Conservation (phyloP, 2,329 filamentous ascomycete genomes). For the Nothophaeocryptopus gaeumannii region DNA sequence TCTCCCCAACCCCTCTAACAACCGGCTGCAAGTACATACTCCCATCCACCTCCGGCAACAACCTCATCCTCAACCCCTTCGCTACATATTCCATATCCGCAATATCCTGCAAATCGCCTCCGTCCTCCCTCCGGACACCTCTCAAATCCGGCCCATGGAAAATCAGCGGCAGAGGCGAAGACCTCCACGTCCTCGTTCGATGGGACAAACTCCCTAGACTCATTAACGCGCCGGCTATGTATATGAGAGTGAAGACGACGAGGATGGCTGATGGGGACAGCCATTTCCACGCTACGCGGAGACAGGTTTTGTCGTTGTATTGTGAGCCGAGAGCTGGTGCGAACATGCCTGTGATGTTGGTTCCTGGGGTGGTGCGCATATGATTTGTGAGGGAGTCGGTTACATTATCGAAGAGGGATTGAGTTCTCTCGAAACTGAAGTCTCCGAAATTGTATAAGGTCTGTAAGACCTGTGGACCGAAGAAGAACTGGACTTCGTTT, state of each 20-base stretch:
- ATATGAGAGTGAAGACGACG: conserved; percentile 1
- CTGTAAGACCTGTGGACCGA: conserved; percentile 3
- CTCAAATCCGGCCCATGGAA: conserved; percentile 2
- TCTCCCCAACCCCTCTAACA: too few species aligned
- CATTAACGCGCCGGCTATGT: neutral
- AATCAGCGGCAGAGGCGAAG: conserved; percentile 6
- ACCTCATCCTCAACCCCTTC: neutral
- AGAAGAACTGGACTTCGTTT: neutral
- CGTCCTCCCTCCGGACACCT: neutral
- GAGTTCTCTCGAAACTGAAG: neutral
- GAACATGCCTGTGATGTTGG: neutral
- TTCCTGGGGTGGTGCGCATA: neutral
- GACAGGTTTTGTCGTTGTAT: conserved; percentile 1
- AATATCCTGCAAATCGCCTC: neutral
- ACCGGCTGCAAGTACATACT: too few species aligned
- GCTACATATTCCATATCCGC: neutral
- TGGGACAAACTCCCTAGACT: neutral
- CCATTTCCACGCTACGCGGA: conserved; percentile 2
- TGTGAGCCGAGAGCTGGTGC: neutral
- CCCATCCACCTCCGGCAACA: neutral
- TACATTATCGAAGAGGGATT: neutral
- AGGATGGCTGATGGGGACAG: neutral
- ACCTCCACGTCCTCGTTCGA: conserved; percentile 6
- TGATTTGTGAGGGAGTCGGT: conserved; percentile 3
- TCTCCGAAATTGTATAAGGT: conserved; percentile 4